A percentile compares a stretch with the other conserved stretches of the same genome.
phyloP scores from a whole-genome alignment of 2,329 filamentous ascomycete genomes.

The Colletotrichum sp. region DNA sequence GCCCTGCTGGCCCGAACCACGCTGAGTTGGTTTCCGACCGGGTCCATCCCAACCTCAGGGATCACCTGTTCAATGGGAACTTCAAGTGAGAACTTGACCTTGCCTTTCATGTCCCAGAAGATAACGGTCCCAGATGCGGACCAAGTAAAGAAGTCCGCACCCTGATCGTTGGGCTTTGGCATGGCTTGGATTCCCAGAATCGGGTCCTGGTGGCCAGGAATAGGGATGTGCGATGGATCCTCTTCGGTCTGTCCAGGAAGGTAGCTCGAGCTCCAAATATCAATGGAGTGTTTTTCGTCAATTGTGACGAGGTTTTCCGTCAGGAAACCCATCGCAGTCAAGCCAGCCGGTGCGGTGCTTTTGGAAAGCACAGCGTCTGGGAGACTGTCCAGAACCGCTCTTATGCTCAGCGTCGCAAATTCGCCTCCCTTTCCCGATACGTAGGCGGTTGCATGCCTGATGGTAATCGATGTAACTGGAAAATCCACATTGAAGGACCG shows the following conservation, averaged over 20 bases:
- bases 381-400: slow-evolving; percentile 49
- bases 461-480: slow-evolving; percentile 68
- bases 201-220: slow-evolving; percentile 67
- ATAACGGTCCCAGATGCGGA: slow-evolving; percentile 80
- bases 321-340: slow-evolving; percentile 74
- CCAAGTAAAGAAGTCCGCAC: slow-evolving; percentile 87
- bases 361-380: slow-evolving; percentile 43
- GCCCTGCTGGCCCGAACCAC: slow-evolving; percentile 64
- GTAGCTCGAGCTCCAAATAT: slow-evolving; percentile 62
- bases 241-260: slow-evolving; percentile 42
- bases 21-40: slow-evolving; percentile 60
- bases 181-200: slow-evolving; percentile 78
- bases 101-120: slow-evolving; percentile 82
- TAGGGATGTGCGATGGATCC: slow-evolving; percentile 53
- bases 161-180: slow-evolving; percentile 59
- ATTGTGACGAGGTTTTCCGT: slow-evolving; percentile 74
- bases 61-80: slow-evolving; percentile 72
- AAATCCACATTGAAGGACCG: slow-evolving; percentile 73
- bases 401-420: slow-evolving; percentile 59
- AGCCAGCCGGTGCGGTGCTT: slow-evolving; percentile 44
- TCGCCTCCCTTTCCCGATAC: slow-evolving; percentile 72
- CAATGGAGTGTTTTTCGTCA: slow-evolving; percentile 77
- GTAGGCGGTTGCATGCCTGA: slow-evolving; percentile 65
- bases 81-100: slow-evolving; percentile 66
- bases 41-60: slow-evolving; percentile 54